Percentiles rank a stretch among this genome's conserved stretches.
Conservation (phyloP, 495 filamentous ascomycete species). For the Tuber indicum region DNA sequence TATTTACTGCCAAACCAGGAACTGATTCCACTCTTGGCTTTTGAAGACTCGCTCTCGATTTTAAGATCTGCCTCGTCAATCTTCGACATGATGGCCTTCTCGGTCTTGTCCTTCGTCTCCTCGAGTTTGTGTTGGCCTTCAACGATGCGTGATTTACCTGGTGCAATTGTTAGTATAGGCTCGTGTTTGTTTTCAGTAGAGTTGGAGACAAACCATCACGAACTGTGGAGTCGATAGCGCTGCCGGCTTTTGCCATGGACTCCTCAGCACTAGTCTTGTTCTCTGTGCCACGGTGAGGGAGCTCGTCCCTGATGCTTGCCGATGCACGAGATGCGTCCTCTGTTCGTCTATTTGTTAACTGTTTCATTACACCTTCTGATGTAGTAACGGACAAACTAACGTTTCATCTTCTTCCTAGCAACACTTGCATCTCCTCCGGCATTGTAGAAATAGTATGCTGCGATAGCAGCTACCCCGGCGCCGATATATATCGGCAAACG, state of each 20-base stretch:
- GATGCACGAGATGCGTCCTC: conserved; percentile 61
- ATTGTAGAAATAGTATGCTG: conserved; percentile 86
- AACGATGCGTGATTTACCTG: conserved; percentile 51
- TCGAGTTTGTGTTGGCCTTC: conserved; percentile 55
- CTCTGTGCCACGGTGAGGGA: conserved; percentile 50
- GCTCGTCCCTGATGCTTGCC: conserved; percentile 57
- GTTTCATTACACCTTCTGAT: background rate
- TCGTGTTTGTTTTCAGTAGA: background rate
- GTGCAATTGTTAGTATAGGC: conserved; percentile 16
- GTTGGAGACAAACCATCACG: conserved; percentile 43
- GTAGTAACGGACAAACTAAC: conserved; percentile 48
- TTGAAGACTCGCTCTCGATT: conserved; percentile 65
- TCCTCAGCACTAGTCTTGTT: conserved; percentile 49
- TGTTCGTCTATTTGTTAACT: conserved; percentile 40
- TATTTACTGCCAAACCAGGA: conserved; percentile 62
- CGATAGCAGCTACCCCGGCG: conserved; percentile 55
- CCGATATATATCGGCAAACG: conserved; percentile 55
- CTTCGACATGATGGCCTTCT: conserved; percentile 58
- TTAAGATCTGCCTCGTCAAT: conserved; percentile 67
- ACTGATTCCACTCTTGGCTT: conserved; percentile 70
- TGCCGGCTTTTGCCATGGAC: conserved; percentile 45
- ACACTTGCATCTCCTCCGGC: conserved; percentile 76
- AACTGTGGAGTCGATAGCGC: conserved; percentile 49
- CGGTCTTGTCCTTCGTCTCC: conserved; percentile 52
- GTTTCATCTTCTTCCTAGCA: conserved; percentile 74